Evolutionary conservation across 2,329 filamentous ascomycete genomes (phyloP).

Genomic region (Trichoderma pleuroti): DNA sequence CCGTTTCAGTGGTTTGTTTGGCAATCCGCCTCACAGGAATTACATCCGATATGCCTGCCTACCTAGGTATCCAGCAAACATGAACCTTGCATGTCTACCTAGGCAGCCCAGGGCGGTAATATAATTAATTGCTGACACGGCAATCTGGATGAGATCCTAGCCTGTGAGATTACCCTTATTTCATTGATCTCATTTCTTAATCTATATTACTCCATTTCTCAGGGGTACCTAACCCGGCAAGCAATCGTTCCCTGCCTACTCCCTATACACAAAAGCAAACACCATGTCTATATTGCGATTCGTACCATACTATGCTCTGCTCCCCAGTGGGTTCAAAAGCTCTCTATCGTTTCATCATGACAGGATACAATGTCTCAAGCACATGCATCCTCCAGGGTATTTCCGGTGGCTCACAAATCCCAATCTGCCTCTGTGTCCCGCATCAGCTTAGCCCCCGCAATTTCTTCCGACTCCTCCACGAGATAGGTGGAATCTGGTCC

Average conservation of each 20-base stretch:
- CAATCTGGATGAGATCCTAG: neutral
- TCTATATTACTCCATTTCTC: neutral
- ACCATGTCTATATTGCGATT: neutral
- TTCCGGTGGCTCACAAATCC: constrained; percentile 29
- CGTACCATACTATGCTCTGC: neutral
- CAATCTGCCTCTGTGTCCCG: constrained; percentile 41
- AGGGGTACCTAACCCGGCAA: neutral
- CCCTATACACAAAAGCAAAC: neutral
- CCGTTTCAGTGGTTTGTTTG: neutral
- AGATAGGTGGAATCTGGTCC: constrained; percentile 43
- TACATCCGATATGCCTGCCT: neutral
- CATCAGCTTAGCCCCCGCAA: constrained; percentile 42
- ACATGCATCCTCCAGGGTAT: neutral
- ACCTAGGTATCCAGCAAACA: neutral
- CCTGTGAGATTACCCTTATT: neutral
- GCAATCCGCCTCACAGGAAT: neutral
- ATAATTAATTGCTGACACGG: neutral
- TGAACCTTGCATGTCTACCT: constrained; percentile 1
- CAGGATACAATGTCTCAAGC: neutral
- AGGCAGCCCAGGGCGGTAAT: neutral
- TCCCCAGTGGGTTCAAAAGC: neutral
- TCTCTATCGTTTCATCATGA: neutral
- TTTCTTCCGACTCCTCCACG: constrained; percentile 41
- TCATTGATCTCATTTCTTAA: neutral
- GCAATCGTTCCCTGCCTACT: neutral